Evolutionary conservation across 345 rosid species (phyloP), one percentile per base, ranked within the genome.

Genomic region (Camelina sativa): DNA sequence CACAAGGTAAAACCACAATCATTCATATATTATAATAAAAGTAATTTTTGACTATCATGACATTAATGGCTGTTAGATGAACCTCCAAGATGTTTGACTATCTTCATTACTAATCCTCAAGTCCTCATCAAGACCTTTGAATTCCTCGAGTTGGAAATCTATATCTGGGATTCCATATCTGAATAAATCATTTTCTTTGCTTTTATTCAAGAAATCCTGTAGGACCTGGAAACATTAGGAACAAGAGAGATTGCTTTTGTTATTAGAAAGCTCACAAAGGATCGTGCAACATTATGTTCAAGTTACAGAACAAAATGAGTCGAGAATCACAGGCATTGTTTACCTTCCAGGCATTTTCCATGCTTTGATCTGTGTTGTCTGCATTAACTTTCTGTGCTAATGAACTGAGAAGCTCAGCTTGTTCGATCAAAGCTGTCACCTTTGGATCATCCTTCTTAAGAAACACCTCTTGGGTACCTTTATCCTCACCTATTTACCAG

Each of bases 291-390:
- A 16, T 17, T 6, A 47, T 44, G 52, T n/a, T 48, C 56, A 46
- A 58, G 20, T 55, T 7, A 2, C 6, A 64, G 55, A 46, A 44
- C 8, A 62, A 62, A 62, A 12, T 25, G 52, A 50, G 67, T 25
- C 0, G 13, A 60, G 51, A 53, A 41, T 53, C 55, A 72, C 37
- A 4, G 38, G 13, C 30, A 44, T 22, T 20, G 5, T 20, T n/a
- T 65, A 89, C 99, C 97, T 90, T 92, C 99, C 97, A 90, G 51
- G 99, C 93, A 89, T 83, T 86, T 81, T 95, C 97, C 69, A 90
- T 86, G 86, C 96, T 86, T 81, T 86, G 91, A 22, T 92, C 97
- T 60, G 92, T 83, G 81, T 80, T 86, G 70, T 92, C 97, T 34
- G 83, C 37, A 57, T 83, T 86, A 56, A 95, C 91, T 88, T 87